Conservation (phyloP, 345 rosid genomes). For the Cardamine resedifolia region DNA sequence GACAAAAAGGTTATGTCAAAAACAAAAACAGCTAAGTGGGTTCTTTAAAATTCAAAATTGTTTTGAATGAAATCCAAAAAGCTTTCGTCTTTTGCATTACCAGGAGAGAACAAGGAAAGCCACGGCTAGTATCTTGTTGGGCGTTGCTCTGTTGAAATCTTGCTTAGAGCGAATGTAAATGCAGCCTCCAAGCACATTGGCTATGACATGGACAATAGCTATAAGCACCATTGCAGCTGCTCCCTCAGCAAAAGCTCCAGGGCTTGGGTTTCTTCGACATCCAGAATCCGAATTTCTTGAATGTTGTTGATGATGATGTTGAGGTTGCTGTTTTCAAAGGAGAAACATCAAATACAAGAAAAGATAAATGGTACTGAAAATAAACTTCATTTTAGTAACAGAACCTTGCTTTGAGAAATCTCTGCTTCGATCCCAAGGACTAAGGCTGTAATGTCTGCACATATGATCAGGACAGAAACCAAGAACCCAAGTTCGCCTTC, state of each 20-base stretch:
- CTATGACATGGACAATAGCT: constrained; percentile 58
- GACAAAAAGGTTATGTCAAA: constrained; percentile 1
- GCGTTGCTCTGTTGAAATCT: constrained; percentile 48
- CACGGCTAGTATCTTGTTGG: constrained; percentile 72
- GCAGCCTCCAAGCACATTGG: constrained; percentile 73
- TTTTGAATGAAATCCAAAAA: constrained; percentile 42
- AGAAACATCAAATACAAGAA: constrained; percentile 15
- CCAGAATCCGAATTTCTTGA: constrained; percentile 50
- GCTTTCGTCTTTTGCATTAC: constrained; percentile 39
- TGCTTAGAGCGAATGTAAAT: constrained; percentile 54
- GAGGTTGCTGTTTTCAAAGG: constrained; percentile 31
- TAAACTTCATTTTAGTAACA: background rate
- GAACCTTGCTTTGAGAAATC: constrained; percentile 42
- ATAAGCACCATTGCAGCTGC: constrained; percentile 65
- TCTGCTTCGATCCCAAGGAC: constrained; percentile 44
- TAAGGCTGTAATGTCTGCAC: constrained; percentile 40
- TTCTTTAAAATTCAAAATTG: background rate
- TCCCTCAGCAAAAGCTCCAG: constrained; percentile 70
- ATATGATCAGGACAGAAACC: constrained; percentile 40
- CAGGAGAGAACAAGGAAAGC: constrained; percentile 77
- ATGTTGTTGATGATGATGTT: constrained; percentile 53
- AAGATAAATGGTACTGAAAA: background rate
- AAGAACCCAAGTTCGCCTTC: constrained; percentile 38
- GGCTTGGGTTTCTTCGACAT: constrained; percentile 70
- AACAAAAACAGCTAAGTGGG: background rate